A percentile compares a stretch with the other conserved stretches of the same genome.
Evolutionary conservation across 2,329 filamentous ascomycete species (phyloP).

Genomic region (Monilinia fructigena): DNA sequence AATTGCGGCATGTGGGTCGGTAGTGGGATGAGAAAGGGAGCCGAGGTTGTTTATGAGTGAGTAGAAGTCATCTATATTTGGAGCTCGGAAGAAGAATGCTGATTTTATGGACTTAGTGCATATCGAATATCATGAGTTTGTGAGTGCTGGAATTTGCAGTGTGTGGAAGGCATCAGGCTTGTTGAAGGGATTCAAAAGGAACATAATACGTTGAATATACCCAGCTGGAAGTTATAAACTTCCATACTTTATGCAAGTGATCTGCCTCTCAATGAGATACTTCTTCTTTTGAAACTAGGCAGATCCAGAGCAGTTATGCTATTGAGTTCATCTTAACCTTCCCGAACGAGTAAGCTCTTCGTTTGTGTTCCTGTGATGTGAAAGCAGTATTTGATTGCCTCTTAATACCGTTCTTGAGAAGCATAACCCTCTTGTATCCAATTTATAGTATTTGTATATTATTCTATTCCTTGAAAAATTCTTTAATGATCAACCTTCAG

Average conservation of each 20-base stretch:
- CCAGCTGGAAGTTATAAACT: background rate
- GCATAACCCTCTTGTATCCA: background rate
- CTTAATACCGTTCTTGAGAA: background rate
- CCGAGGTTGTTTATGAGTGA: constrained; percentile 50
- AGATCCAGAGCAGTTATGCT: background rate
- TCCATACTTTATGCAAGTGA: background rate
- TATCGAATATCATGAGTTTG: constrained; percentile 28
- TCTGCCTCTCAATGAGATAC: background rate
- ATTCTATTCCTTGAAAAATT: background rate
- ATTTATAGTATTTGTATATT: background rate
- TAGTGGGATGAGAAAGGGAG: constrained; percentile 48
- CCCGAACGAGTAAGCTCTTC: background rate
- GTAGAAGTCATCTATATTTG: constrained; percentile 15
- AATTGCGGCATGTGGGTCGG: constrained; percentile 53
- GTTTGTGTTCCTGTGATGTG: background rate
- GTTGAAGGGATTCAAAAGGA: background rate
- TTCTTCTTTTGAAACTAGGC: background rate
- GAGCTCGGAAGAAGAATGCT: background rate
- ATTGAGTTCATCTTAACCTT: background rate
- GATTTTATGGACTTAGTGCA: constrained; percentile 24
- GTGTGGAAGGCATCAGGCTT: background rate
- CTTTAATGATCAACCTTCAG: constrained; percentile 70
- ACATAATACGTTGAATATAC: background rate
- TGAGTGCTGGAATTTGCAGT: background rate
- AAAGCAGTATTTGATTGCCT: too few species aligned